These are phyloP conservation scores for Tillandsia leiboldiana DNA, from an alignment of 176 grass and related monocot genomes.

Conservation along the genomic window DNA sequence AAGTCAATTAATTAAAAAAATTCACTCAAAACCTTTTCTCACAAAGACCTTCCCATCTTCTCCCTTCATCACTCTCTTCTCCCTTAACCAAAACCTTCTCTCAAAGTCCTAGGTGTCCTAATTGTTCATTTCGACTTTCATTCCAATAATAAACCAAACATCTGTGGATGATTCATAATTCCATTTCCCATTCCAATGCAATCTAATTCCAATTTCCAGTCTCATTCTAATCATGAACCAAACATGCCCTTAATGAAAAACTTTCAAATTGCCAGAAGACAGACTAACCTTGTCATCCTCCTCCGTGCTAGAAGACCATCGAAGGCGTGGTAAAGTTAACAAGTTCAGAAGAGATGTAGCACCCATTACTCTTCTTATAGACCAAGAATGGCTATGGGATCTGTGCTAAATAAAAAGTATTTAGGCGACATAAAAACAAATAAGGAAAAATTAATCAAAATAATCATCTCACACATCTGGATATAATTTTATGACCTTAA, in stretches of 20 bases:
- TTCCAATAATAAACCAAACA: too few species aligned
- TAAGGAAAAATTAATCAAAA: background rate
- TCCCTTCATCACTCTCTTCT: too few species aligned
- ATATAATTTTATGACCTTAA: conserved; percentile 41
- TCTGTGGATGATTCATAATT: too few species aligned
- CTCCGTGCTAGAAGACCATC: conserved; percentile 49
- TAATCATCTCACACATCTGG: background rate
- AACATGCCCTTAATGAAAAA: background rate
- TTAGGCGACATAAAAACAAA: conserved; percentile 6
- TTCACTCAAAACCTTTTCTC: too few species aligned
- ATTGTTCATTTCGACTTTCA: too few species aligned
- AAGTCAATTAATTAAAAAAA: too few species aligned
- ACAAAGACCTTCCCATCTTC: too few species aligned
- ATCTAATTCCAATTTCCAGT: too few species aligned
- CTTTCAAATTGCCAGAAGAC: background rate
- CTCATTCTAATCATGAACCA: background rate
- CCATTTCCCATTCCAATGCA: too few species aligned
- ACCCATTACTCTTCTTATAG: conserved; percentile 69
- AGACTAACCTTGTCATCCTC: conserved; percentile 73
- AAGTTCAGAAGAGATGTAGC: conserved; percentile 61
- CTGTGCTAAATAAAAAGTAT: conserved; percentile 23
- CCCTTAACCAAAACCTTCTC: too few species aligned
- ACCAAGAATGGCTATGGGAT: conserved; percentile 33
- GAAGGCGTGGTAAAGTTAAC: conserved; percentile 58
- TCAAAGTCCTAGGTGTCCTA: too few species aligned